phyloP scores from a whole-genome alignment of 1,284 basidiomycete species.

The Pterulicium gracile region DNA sequence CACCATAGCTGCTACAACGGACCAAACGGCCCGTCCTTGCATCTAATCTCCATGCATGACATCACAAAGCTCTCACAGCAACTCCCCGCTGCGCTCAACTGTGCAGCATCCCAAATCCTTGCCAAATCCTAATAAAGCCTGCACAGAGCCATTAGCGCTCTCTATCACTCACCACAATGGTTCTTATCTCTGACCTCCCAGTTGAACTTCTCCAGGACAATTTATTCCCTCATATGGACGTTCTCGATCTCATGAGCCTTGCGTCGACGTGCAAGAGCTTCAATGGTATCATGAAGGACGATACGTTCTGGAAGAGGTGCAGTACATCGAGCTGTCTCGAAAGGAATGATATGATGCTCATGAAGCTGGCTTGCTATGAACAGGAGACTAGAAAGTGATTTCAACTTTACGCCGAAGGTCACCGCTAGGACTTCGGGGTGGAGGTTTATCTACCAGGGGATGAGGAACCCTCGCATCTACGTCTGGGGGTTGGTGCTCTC shows the following conservation, averaged over 20 bases:
- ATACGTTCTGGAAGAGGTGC: conserved; percentile 60
- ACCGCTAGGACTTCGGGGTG: conserved; percentile 68
- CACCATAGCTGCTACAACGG: too few species aligned
- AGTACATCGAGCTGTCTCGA: too few species aligned
- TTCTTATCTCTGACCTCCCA: conserved; percentile 41
- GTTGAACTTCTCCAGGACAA: conserved; percentile 69
- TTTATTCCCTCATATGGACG: conserved; percentile 47
- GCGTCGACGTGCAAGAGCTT: conserved; percentile 49
- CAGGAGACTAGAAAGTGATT: conserved; percentile 58
- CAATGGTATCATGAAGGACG: conserved; percentile 50
- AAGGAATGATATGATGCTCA: too few species aligned
- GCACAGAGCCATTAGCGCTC: too few species aligned
- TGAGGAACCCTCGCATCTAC: conserved; percentile 53
- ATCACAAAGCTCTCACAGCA: too few species aligned
- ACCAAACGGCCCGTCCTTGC: too few species aligned
- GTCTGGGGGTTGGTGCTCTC: conserved; percentile 67
- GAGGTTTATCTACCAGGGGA: conserved; percentile 69
- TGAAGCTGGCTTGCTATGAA: too few species aligned
- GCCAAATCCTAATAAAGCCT: too few species aligned
- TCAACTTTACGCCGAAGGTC: conserved; percentile 59
- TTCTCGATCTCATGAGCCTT: conserved; percentile 51
- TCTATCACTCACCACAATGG: too few species aligned
- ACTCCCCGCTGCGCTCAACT: too few species aligned
- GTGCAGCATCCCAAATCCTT: too few species aligned
- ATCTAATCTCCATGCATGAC: too few species aligned